phyloP scores from a whole-genome alignment of 768 basidiomycete genomes.

The Candolleomyces eurysporus region DNA sequence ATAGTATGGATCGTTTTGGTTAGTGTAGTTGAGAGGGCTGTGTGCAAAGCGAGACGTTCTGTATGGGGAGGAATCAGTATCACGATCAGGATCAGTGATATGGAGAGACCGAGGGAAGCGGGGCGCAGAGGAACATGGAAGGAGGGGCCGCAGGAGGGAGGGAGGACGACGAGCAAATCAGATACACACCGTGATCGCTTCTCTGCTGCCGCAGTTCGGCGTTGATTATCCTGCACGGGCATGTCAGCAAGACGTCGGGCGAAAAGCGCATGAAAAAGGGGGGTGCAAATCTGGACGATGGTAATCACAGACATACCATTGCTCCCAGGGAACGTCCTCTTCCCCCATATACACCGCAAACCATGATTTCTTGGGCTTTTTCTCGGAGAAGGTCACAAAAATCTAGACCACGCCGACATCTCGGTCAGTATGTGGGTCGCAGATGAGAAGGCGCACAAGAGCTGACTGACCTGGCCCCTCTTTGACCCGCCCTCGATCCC shows the following conservation, averaged over 20 bases:
- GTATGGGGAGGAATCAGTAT: neutral
- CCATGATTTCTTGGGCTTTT: conserved; percentile 76
- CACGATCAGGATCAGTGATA: too few species aligned
- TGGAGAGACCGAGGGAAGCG: neutral
- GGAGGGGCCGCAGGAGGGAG: too few species aligned
- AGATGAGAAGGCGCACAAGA: too few species aligned
- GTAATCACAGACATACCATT: conserved; percentile 51
- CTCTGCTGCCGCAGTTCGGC: conserved; percentile 76
- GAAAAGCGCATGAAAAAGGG: too few species aligned
- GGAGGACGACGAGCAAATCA: neutral
- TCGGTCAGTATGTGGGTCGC: neutral
- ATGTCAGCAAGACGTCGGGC: neutral
- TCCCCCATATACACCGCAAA: conserved; percentile 68
- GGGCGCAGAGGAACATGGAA: neutral
- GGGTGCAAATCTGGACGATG: neutral
- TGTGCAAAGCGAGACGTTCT: conserved; percentile 53
- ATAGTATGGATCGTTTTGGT: conserved; percentile 68
- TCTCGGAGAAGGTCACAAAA: conserved; percentile 73
- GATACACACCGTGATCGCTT: conserved; percentile 50
- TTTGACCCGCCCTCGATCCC: conserved; percentile 66
- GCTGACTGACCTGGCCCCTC: conserved; percentile 59
- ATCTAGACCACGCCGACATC: conserved; percentile 42
- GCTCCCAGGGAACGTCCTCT: conserved; percentile 86
- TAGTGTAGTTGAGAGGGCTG: conserved; percentile 58
- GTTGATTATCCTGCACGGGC: conserved; percentile 62